Conservation (phyloP, 306 rosid genomes). For the Dryas alaskensis region DNA sequence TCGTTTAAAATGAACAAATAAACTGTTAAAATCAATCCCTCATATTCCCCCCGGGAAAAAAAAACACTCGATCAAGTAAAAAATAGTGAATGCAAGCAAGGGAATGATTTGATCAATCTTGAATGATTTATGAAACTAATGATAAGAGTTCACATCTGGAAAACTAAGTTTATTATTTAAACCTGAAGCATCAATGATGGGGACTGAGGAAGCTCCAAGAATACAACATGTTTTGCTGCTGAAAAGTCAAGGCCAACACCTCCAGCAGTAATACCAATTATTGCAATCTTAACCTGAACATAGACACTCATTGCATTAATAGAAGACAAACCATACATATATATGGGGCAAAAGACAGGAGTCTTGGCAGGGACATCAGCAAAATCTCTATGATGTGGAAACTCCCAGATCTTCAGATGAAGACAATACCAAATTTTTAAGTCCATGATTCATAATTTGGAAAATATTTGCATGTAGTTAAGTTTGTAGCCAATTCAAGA, state of each 20-base stretch:
- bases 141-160: background rate
- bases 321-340: slow-evolving; percentile 7
- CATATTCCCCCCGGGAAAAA: background rate
- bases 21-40: too few species aligned
- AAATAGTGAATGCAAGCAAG: background rate
- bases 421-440: background rate
- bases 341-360: slow-evolving; percentile 1
- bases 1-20: too few species aligned
- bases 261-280: slow-evolving; percentile 88
- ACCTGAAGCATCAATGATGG: slow-evolving; percentile 95
- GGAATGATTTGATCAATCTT: background rate
- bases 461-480: background rate
- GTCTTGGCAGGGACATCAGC: background rate
- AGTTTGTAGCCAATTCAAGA: background rate
- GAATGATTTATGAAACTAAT: background rate
- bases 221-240: slow-evolving; percentile 81
- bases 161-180: slow-evolving; percentile 24
- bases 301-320: slow-evolving; percentile 24
- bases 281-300: slow-evolving; percentile 80
- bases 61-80: slow-evolving; percentile 11
- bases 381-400: background rate
- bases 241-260: slow-evolving; percentile 96
- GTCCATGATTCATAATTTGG: slow-evolving; percentile 3
- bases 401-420: background rate
- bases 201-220: slow-evolving; percentile 85